These are phyloP conservation scores for Alternaria arbusti DNA, from an alignment of 2,329 filamentous ascomycete genomes.

Conservation along the genomic window DNA sequence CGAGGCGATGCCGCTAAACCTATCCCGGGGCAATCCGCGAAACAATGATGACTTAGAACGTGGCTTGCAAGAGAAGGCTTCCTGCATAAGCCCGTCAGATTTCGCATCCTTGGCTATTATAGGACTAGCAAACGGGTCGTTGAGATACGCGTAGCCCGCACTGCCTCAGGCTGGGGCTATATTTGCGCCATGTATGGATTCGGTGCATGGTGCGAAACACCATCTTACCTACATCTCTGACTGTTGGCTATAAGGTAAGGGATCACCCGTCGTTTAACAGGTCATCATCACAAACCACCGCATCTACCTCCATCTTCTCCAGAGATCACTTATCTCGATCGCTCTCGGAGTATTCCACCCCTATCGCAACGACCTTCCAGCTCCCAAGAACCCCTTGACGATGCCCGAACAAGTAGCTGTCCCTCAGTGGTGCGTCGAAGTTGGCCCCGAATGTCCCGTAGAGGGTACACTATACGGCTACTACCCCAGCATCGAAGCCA, in stretches of 20 bases:
- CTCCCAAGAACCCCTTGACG: conserved; percentile 9
- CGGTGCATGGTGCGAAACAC: conserved; percentile 5
- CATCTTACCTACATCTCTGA: not conserved
- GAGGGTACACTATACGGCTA: conserved; percentile 61
- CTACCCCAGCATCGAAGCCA: conserved; percentile 58
- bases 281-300: not conserved
- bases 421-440: conserved; percentile 21
- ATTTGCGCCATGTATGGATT: not conserved
- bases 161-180: conserved; percentile 5
- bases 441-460: conserved; percentile 50
- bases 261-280: not conserved
- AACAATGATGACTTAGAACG: not conserved
- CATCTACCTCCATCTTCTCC: not conserved
- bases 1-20: conserved; percentile 1
- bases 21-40: not conserved
- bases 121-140: not conserved
- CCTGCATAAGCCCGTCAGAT: not conserved
- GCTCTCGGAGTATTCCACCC: not conserved
- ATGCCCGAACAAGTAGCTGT: not conserved
- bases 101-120: not conserved
- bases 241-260: conserved; percentile 22
- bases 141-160: conserved; percentile 2
- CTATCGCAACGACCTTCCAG: conserved; percentile 24
- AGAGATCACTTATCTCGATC: not conserved
- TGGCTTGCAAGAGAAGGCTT: not conserved